phyloP scores from a whole-genome alignment of 768 basidiomycete species.

The Gyrodon lividus region DNA sequence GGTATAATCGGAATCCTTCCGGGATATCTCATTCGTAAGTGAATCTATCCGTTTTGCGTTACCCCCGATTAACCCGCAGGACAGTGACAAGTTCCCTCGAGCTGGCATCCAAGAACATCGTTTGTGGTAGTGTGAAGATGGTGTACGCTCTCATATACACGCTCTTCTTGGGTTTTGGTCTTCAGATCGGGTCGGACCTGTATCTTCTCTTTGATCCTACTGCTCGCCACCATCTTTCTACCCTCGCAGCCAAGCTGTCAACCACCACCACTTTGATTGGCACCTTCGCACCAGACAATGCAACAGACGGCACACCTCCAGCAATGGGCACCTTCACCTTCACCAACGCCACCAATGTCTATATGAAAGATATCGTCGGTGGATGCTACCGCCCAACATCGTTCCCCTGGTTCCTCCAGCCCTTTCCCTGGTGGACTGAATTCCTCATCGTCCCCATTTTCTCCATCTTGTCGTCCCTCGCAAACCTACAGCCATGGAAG shows the following conservation, averaged over 20 bases:
- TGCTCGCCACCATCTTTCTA: constrained; percentile 51
- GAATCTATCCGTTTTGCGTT: neutral
- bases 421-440: constrained; percentile 76
- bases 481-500: constrained; percentile 74
- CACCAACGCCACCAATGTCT: constrained; percentile 48
- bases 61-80: constrained; percentile 8
- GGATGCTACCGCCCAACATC: constrained; percentile 70
- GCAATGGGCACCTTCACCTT: constrained; percentile 66
- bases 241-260: constrained; percentile 51
- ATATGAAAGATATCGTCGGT: constrained; percentile 47
- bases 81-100: constrained; percentile 81
- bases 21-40: constrained; percentile 79
- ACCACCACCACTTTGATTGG: constrained; percentile 57
- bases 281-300: constrained; percentile 61
- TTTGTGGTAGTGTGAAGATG: constrained; percentile 84
- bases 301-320: constrained; percentile 42
- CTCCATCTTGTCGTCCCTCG: constrained; percentile 67
- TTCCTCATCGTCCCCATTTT: constrained; percentile 77
- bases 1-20: constrained; percentile 87
- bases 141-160: constrained; percentile 89
- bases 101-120: constrained; percentile 81
- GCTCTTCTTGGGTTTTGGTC: constrained; percentile 78
- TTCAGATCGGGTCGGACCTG: constrained; percentile 82
- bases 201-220: constrained; percentile 67
- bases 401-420: constrained; percentile 77